These are phyloP conservation scores for Candolleomyces eurysporus DNA, from an alignment of 768 basidiomycete genomes.

Conservation along the genomic window DNA sequence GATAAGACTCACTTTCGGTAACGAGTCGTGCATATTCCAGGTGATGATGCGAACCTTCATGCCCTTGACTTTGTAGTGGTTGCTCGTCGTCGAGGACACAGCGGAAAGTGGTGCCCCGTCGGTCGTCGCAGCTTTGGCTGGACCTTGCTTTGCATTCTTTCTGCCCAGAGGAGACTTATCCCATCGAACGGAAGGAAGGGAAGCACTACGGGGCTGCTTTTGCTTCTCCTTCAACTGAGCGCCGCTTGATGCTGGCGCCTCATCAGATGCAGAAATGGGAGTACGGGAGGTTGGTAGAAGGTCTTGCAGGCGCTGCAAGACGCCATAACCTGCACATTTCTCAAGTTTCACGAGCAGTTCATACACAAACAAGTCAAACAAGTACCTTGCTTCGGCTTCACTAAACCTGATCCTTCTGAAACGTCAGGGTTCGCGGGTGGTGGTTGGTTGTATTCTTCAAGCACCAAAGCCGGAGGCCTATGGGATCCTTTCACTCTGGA, in stretches of 20 bases:
- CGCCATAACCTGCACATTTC: background rate
- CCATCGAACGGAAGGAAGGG: background rate
- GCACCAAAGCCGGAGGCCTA: background rate
- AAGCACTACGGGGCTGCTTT: background rate
- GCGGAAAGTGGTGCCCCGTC: background rate
- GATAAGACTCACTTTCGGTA: slow-evolving; percentile 58
- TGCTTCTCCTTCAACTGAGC: background rate
- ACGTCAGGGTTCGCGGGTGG: background rate
- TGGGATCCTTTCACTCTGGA: background rate
- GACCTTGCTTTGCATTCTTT: background rate
- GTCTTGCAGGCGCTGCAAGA: background rate
- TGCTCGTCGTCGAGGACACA: background rate
- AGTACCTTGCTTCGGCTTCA: background rate
- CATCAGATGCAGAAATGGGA: background rate
- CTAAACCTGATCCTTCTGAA: background rate
- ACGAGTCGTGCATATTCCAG: slow-evolving; percentile 86
- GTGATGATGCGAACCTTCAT: slow-evolving; percentile 70
- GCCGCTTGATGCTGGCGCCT: background rate
- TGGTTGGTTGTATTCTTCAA: background rate
- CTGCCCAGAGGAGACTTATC: background rate
- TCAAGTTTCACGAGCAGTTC: background rate
- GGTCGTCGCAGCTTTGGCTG: background rate
- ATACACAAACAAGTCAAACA: background rate
- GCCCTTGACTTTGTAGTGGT: slow-evolving; percentile 1
- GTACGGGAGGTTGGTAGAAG: background rate